Evolutionary conservation across 306 rosid genomes (phyloP).

Genomic region (Crataegus laevigata): DNA sequence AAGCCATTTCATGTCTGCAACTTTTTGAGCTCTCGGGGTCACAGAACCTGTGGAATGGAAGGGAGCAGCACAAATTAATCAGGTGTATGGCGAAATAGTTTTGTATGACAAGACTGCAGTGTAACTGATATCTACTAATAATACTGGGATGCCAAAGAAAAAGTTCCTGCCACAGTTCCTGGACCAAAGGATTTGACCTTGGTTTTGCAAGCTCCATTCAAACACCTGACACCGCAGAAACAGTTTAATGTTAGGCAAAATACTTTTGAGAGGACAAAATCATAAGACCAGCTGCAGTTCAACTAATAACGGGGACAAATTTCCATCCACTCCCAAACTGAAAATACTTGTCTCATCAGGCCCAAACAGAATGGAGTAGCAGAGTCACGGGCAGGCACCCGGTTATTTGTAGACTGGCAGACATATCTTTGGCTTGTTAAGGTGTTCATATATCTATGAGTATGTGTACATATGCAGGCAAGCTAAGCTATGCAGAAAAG

Average conservation of each 20-base stretch:
- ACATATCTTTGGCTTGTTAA: no score
- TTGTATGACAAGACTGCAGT: background rate
- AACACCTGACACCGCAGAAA: conserved; percentile 52
- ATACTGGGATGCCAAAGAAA: background rate
- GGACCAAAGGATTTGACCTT: conserved; percentile 92
- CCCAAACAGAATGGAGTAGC: conserved; percentile 86
- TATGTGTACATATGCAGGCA: background rate
- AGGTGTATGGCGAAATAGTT: background rate
- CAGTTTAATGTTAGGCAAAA: background rate
- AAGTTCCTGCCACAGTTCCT: conserved; percentile 71
- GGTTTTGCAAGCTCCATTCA: conserved; percentile 98
- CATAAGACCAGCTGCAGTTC: background rate
- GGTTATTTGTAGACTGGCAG: conserved; percentile 84
- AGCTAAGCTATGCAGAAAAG: background rate
- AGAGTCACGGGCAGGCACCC: conserved; percentile 99
- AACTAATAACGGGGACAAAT: background rate
- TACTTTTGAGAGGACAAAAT: background rate
- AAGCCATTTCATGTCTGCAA: conserved; percentile 87
- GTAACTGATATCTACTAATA: background rate
- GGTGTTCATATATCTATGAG: conserved; percentile 19
- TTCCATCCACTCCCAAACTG: conserved; percentile 84
- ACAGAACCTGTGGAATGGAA: conserved; percentile 43
- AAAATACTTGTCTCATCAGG: conserved; percentile 97
- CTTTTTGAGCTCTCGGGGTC: conserved; percentile 48
- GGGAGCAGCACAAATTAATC: background rate